Evolutionary conservation across 495 filamentous ascomycete species (phyloP).

Genomic region (Penicillium cataractarum): DNA sequence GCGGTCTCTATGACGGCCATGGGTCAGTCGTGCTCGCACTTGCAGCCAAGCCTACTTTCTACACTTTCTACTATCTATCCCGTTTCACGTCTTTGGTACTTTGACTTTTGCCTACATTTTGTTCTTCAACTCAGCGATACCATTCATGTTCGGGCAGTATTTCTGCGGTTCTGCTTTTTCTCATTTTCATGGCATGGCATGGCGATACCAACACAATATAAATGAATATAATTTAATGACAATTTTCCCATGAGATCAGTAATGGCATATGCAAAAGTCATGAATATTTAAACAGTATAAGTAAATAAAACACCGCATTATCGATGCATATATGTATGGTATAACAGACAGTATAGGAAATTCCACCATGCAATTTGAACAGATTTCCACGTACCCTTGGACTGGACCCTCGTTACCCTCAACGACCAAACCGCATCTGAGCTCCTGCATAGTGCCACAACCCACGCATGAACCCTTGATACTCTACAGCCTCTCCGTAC

Average conservation of each 20-base stretch:
- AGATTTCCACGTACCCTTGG: slow-evolving; percentile 1
- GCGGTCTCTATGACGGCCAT: background rate
- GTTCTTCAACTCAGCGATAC: background rate
- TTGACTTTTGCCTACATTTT: background rate
- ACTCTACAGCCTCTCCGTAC: slow-evolving; percentile 69
- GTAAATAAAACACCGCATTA: slow-evolving; percentile 2
- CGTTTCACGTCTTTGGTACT: background rate
- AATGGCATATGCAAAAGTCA: slow-evolving; percentile 7
- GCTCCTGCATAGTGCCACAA: slow-evolving; percentile 84
- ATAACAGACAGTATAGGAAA: slow-evolving; percentile 16
- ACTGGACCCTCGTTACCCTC: slow-evolving; percentile 17
- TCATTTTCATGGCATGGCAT: slow-evolving; percentile 14
- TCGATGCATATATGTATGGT: slow-evolving; percentile 19
- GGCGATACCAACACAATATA: slow-evolving; percentile 22
- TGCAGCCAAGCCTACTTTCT: background rate
- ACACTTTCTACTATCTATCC: background rate
- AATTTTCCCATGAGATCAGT: background rate
- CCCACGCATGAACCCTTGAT: slow-evolving; percentile 87
- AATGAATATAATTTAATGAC: slow-evolving; percentile 13
- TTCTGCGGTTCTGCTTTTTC: background rate
- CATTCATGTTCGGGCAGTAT: slow-evolving; percentile 3
- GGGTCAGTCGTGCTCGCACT: background rate
- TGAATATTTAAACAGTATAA: slow-evolving; percentile 6
- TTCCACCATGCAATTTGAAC: slow-evolving; percentile 1
- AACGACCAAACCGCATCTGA: slow-evolving; percentile 87